Percentiles rank a stretch among this genome's conserved stretches.
Conservation (phyloP, 2,329 filamentous ascomycete species). For the Penicillium sp. region DNA sequence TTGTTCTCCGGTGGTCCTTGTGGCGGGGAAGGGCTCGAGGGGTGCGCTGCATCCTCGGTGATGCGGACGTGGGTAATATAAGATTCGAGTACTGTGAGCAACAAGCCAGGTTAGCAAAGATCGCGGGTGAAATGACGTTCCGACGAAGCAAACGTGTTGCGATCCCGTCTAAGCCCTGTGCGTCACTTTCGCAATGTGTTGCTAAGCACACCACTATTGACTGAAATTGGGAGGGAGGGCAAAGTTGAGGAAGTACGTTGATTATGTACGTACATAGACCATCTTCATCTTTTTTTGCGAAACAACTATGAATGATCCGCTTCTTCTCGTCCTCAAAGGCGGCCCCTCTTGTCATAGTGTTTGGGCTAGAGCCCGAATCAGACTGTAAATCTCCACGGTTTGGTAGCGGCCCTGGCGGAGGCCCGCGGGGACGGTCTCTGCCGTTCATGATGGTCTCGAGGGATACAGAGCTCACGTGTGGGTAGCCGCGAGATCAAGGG, state of each 20-base stretch:
- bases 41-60: constrained; percentile 78
- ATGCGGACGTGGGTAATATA: constrained; percentile 98
- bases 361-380: constrained; percentile 34
- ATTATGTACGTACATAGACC: constrained; percentile 68
- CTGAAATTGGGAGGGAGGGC: background rate
- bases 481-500: constrained; percentile 27
- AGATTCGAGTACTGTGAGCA: constrained; percentile 69
- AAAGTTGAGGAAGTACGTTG: background rate
- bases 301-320: constrained; percentile 92
- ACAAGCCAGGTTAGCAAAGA: constrained; percentile 20
- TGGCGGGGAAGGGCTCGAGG: constrained; percentile 79
- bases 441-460: constrained; percentile 34
- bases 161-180: background rate
- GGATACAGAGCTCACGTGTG: constrained; percentile 27
- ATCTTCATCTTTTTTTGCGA: constrained; percentile 82
- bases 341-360: constrained; percentile 60
- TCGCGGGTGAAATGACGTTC: background rate
- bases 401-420: constrained; percentile 27
- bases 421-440: constrained; percentile 37
- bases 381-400: constrained; percentile 34
- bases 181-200: constrained; percentile 3
- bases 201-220: background rate
- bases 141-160: background rate
- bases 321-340: constrained; percentile 95
- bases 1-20: constrained; percentile 70